A percentile compares a stretch with the other conserved stretches of the same genome.
Conservation (phyloP, 2,329 filamentous ascomycete species). For the Trichoderma citrinoviride region DNA sequence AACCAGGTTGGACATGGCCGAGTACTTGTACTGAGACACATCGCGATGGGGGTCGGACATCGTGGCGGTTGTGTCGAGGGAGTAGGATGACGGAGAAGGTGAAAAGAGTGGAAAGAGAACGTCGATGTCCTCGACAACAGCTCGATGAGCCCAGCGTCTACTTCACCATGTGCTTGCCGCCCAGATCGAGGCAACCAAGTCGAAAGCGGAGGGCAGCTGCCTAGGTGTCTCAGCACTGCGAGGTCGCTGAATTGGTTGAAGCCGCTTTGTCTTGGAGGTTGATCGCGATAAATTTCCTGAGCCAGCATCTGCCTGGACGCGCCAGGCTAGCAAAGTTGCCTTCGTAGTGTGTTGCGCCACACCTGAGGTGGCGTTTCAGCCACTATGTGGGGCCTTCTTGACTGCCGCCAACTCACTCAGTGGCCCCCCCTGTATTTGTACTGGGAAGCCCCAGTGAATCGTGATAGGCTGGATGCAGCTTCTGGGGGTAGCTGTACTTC, state of each 20-base stretch:
- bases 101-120: conserved; percentile 31
- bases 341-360: conserved; percentile 19
- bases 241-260: conserved; percentile 27
- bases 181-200: conserved; percentile 22
- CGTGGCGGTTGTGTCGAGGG: conserved; percentile 32
- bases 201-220: conserved; percentile 22
- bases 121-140: conserved; percentile 40
- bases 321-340: conserved; percentile 18
- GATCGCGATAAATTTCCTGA: conserved; percentile 39
- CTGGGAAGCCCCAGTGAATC: background rate
- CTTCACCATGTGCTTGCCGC: conserved; percentile 37
- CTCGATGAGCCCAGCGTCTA: conserved; percentile 35
- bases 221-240: conserved; percentile 26
- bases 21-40: conserved; percentile 98
- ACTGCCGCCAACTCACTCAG: background rate
- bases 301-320: conserved; percentile 25
- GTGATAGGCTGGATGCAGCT: background rate
- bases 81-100: conserved; percentile 26
- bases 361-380: conserved; percentile 4
- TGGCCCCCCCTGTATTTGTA: background rate
- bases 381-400: conserved; percentile 19
- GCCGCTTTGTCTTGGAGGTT: conserved; percentile 24
- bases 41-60: conserved; percentile 77
- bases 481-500: background rate
- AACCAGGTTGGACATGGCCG: conserved; percentile 99